Percentiles rank a stretch among this genome's conserved stretches.
These are phyloP conservation scores for Rhizopogon rudus DNA, from an alignment of 768 basidiomycete genomes.

Conservation along the genomic window DNA sequence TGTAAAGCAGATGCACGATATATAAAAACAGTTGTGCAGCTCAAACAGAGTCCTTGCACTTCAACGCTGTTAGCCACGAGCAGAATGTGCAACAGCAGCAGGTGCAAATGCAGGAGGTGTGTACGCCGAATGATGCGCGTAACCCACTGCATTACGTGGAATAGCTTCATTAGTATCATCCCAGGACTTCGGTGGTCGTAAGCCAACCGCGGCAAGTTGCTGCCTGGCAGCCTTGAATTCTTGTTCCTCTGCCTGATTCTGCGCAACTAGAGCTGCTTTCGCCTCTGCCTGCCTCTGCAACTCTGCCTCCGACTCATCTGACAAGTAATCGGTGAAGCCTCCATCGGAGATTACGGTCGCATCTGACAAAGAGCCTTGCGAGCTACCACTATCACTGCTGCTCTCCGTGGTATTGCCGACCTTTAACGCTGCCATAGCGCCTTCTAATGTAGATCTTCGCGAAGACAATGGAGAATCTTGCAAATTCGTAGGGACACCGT, in stretches of 20 bases:
- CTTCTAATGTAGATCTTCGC: constrained; percentile 31
- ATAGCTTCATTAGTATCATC: constrained; percentile 43
- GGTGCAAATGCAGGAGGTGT: constrained; percentile 20
- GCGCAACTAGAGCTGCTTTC: constrained; percentile 71
- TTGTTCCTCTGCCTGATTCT: constrained; percentile 73
- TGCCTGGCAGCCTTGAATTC: constrained; percentile 80
- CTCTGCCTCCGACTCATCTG: constrained; percentile 91
- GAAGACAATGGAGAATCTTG: constrained; percentile 26
- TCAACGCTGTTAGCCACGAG: constrained; percentile 16
- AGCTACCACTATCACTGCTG: constrained; percentile 51
- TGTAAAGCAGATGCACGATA: constrained; percentile 21
- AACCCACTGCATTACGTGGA: constrained; percentile 19
- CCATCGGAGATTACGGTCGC: constrained; percentile 82
- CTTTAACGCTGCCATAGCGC: constrained; percentile 34
- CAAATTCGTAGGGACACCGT: constrained; percentile 18
- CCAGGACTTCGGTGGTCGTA: constrained; percentile 78
- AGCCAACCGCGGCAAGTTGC: constrained; percentile 68
- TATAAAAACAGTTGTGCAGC: constrained; percentile 10
- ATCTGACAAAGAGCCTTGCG: constrained; percentile 56
- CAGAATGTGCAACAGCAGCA: constrained; percentile 24
- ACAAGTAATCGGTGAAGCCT: constrained; percentile 85
- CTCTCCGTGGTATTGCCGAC: constrained; percentile 46
- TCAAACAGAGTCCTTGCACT: constrained; percentile 13
- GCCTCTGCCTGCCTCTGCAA: constrained; percentile 82
- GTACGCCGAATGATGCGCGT: constrained; percentile 22